A percentile compares a stretch with the other conserved stretches of the same genome.
Conservation (phyloP, 257 asterid species). For the Solanum ossicruentum region DNA sequence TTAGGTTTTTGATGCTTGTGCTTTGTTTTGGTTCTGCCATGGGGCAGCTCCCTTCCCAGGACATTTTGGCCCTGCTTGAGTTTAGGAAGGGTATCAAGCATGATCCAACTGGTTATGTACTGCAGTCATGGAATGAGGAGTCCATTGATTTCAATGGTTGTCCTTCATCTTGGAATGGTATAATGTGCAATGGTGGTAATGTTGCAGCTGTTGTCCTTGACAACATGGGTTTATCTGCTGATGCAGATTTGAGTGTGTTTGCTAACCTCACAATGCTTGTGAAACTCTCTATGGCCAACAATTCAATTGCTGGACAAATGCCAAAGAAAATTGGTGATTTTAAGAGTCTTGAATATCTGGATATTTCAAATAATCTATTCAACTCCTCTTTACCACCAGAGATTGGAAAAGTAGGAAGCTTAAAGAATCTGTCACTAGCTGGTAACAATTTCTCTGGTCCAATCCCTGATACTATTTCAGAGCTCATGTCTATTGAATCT, state of each 20-base stretch:
- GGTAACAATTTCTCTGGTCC: conserved; percentile 82
- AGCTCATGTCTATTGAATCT: conserved; percentile 49
- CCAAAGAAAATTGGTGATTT: conserved; percentile 44
- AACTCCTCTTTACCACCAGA: conserved; percentile 58
- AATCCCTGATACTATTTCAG: conserved; percentile 58
- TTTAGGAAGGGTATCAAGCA: conserved; percentile 92
- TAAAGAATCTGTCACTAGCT: conserved; percentile 66
- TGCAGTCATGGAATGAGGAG: conserved; percentile 90
- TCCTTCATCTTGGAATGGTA: conserved; percentile 98
- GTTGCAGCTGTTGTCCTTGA: conserved; percentile 93
- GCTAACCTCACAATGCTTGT: conserved; percentile 82
- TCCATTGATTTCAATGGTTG: conserved; percentile 96
- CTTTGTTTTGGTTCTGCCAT: conserved; percentile 34
- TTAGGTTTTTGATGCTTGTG: conserved; percentile 35
- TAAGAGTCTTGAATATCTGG: conserved; percentile 66
- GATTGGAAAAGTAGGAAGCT: conserved; percentile 40
- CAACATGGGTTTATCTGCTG: conserved; percentile 53
- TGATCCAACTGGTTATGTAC: conserved; percentile 84
- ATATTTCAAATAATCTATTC: conserved; percentile 65
- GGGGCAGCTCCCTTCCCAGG: conserved; percentile 95
- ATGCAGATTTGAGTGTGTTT: conserved; percentile 62
- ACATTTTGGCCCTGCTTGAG: conserved; percentile 65
- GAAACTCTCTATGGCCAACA: conserved; percentile 75
- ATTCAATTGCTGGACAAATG: conserved; percentile 59
- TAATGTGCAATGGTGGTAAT: conserved; percentile 90